Evolutionary conservation across 129 eudicot species (phyloP), one percentile per base, ranked within the genome.

Genomic region (Artemisia tridentata): DNA sequence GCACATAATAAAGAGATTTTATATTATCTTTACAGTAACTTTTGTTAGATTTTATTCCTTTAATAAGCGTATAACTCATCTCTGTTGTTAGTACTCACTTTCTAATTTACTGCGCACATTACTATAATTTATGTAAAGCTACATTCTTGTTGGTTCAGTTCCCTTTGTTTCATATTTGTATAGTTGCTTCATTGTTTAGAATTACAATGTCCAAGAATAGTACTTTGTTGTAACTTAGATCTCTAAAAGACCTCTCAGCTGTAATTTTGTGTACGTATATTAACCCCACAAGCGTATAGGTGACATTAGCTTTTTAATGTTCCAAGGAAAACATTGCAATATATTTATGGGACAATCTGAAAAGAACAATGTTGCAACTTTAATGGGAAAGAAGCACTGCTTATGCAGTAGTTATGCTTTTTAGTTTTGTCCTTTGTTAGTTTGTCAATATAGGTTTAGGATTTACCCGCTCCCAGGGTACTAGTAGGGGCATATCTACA

Each of bases 61-160:
- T 7, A 38, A 38, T 2, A 38, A 38, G 45, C 2, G 2, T 38
- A 38, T 38, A 6, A 7, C 11, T 7, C 45, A 38, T 38, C 45
- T 74, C 7, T 74, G n/a, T 48, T 60, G 11, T 60, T 16, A 25
- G 49, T 68, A 58, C 67, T n/a, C 46, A 15, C 50, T 34, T 43
- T 75, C 67, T 45, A 65, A 43, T 55, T 50, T 66, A 66, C 60
- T 27, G 55, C 65, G 48, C 38, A 5, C 23, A 21, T 53, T 7
- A 67, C 48, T 29, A 9, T 67, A 10, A 68, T 56, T 3, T 57
- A 23, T 57, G 51, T 47, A 55, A 75, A 46, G 67, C 73, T 66
- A 59, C 62, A 19, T 31, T 68, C 63, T 14, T 56, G 62, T 67
- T 57, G 47, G 47, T 4, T 49, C 20, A 2, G 16, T 52, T 1